A percentile compares a stretch with the other conserved stretches of the same genome.
phyloP scores from a whole-genome alignment of 1,139 yeast species.

The Meyerozyma carpophila region DNA sequence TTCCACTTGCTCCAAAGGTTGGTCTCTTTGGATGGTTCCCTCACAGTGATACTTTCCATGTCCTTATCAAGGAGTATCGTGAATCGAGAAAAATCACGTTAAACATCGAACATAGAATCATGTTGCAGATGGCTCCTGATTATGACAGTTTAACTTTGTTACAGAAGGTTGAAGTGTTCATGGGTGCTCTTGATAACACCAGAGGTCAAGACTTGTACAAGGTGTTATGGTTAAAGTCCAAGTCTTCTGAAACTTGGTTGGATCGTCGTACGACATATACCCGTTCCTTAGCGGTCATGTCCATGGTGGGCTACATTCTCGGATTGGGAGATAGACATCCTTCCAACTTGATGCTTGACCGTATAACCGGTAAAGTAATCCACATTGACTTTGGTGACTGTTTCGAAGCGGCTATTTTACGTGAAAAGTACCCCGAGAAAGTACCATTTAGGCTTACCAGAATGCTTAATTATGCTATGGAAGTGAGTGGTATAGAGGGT shows the following conservation, averaged over 20 bases:
- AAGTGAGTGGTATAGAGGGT: constrained; percentile 97
- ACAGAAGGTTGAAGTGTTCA: constrained; percentile 94
- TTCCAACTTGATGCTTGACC: constrained; percentile 89
- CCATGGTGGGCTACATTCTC: constrained; percentile 94
- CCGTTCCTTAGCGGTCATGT: constrained; percentile 94
- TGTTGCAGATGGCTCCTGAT: constrained; percentile 98
- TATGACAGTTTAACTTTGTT: constrained; percentile 83
- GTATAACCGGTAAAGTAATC: constrained; percentile 89
- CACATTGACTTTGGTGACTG: constrained; percentile 99
- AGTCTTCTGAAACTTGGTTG: constrained; percentile 96
- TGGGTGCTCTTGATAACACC: constrained; percentile 92
- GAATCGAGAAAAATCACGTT: constrained; percentile 84
- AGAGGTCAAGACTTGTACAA: constrained; percentile 95
- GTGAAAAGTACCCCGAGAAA: constrained; percentile 96
- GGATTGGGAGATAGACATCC: constrained; percentile 99
- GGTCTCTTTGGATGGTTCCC: constrained; percentile 98
- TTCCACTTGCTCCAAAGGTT: constrained; percentile 94
- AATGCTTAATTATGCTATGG: constrained; percentile 98
- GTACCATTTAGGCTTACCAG: constrained; percentile 96
- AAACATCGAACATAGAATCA: constrained; percentile 90
- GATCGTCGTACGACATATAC: constrained; percentile 96
- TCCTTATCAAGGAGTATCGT: constrained; percentile 83
- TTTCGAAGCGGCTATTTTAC: constrained; percentile 93
- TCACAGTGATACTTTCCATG: constrained; percentile 94
- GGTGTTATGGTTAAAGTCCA: constrained; percentile 92